These are phyloP conservation scores for Lippia alba DNA, from an alignment of 305 asterid genomes.

Conservation along the genomic window DNA sequence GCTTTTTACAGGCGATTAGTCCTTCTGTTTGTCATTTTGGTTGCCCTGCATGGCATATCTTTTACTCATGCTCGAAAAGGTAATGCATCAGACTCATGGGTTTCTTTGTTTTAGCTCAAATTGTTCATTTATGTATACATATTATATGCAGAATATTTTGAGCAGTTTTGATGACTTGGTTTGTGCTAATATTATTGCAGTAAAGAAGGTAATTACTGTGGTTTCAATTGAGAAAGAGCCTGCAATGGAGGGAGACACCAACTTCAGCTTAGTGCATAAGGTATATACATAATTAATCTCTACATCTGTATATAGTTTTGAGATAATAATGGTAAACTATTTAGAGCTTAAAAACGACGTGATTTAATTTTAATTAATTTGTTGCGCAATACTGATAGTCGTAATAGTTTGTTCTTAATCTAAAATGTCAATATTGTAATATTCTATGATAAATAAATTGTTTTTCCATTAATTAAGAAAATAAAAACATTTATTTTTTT, in stretches of 20 bases:
- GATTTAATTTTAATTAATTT: no score
- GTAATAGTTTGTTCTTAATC: no score
- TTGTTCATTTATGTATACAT: no score
- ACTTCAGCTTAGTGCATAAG: conserved; percentile 31
- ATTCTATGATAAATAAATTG: no score
- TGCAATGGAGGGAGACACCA: conserved; percentile 6
- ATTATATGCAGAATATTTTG: background rate
- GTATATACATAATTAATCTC: conserved; percentile 18
- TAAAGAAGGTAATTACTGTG: conserved; percentile 24
- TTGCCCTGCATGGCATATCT: conserved; percentile 5
- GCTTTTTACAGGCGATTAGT: background rate
- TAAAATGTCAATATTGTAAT: no score
- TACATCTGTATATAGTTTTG: background rate
- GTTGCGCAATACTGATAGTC: no score
- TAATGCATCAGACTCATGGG: conserved; percentile 5
- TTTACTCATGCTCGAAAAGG: conserved; percentile 41
- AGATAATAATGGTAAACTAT: no score
- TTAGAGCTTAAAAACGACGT: no score
- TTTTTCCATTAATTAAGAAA: no score
- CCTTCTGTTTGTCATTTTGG: conserved; percentile 25
- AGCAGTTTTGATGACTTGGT: background rate
- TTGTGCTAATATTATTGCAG: conserved; percentile 24
- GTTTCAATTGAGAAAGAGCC: conserved; percentile 15
- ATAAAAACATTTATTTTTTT: no score
- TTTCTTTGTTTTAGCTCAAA: no score